These are phyloP conservation scores for Cochlearia excelsa DNA, from an alignment of 345 rosid species.

Conservation along the genomic window DNA sequence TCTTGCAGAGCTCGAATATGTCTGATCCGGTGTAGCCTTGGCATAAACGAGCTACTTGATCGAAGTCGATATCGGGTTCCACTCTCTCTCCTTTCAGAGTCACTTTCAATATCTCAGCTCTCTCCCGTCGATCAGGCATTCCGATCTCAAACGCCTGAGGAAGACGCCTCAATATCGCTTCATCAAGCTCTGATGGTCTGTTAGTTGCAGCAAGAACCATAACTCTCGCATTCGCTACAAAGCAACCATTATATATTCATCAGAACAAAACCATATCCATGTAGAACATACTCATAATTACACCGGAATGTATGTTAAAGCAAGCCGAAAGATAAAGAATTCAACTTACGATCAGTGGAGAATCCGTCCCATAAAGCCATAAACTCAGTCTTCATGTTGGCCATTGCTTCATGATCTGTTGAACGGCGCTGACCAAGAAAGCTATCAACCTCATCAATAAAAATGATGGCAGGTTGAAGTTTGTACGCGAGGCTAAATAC, in stretches of 20 bases:
- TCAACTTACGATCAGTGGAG: conserved; percentile 90
- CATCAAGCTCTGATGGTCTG: conserved; percentile 97
- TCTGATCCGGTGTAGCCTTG: conserved; percentile 92
- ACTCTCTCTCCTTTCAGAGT: conserved; percentile 73
- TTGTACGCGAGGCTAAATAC: conserved; percentile 91
- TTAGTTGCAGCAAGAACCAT: conserved; percentile 99
- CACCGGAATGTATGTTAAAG: neutral
- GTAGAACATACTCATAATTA: neutral
- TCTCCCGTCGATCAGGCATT: conserved; percentile 67
- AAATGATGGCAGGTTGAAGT: conserved; percentile 95
- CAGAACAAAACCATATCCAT: conserved; percentile 2
- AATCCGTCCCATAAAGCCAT: conserved; percentile 99
- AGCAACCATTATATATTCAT: conserved; percentile 18
- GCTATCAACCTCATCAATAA: conserved; percentile 95
- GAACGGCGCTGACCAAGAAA: conserved; percentile 90
- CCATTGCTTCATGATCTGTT: conserved; percentile 83
- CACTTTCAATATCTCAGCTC: conserved; percentile 82
- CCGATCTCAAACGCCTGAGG: conserved; percentile 99
- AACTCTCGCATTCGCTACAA: conserved; percentile 80
- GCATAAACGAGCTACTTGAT: conserved; percentile 62
- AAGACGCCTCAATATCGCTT: conserved; percentile 90
- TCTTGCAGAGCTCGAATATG: conserved; percentile 94
- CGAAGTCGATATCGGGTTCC: conserved; percentile 60
- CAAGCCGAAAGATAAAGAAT: neutral
- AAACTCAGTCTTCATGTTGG: conserved; percentile 98